phyloP scores from a whole-genome alignment of 2,329 filamentous ascomycete species.

The Neonectria ditissima region DNA sequence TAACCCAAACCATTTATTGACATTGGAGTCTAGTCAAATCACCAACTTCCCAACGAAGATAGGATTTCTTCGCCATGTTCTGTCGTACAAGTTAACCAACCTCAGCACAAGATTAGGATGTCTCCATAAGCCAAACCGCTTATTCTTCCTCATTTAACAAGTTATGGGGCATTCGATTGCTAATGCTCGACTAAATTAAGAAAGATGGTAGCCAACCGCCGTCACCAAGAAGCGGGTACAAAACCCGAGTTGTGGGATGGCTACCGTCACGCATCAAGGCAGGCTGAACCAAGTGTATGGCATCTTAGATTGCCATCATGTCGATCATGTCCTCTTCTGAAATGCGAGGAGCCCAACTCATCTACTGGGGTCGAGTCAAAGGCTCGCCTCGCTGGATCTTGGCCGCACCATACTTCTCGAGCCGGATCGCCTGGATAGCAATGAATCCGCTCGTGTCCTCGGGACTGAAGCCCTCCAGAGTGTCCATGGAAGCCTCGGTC shows the following conservation, averaged over 20 bases:
- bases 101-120: neutral
- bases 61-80: neutral
- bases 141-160: neutral
- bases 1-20: too few species aligned
- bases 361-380: slow-evolving; percentile 13
- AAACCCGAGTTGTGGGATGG: too few species aligned
- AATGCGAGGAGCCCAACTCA: neutral
- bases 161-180: neutral
- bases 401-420: slow-evolving; percentile 56
- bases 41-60: neutral
- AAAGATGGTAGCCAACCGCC: neutral
- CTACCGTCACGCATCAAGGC: neutral
- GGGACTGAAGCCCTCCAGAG: slow-evolving; percentile 56
- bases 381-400: slow-evolving; percentile 37
- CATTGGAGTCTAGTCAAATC: too few species aligned
- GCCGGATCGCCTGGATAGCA: slow-evolving; percentile 73
- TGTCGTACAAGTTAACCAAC: neutral
- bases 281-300: too few species aligned
- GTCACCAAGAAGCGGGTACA: too few species aligned
- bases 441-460: slow-evolving; percentile 65
- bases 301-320: too few species aligned
- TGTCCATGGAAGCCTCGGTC: slow-evolving; percentile 61
- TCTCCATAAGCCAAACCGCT: neutral
- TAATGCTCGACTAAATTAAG: too few species aligned
- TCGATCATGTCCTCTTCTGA: neutral